Conservation (phyloP, 805 yeast genomes). For the Candida gorgasii region DNA sequence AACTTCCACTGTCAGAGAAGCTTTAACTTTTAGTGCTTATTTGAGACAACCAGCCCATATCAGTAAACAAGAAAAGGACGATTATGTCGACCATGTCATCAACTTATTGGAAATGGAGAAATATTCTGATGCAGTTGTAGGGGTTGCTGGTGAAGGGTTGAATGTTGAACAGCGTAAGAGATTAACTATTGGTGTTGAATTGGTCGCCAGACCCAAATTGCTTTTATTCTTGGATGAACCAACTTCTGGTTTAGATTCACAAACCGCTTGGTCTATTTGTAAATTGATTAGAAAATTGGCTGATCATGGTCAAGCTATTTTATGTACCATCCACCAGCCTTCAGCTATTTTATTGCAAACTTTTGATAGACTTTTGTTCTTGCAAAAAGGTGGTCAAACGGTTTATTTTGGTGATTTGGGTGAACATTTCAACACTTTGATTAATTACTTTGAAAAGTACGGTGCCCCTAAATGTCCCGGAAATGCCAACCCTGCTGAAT, state of each 20-base stretch:
- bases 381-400: constrained; percentile 47
- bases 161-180: constrained; percentile 44
- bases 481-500: constrained; percentile 55
- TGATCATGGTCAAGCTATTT: constrained; percentile 62
- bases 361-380: constrained; percentile 29
- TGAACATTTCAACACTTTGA: constrained; percentile 55
- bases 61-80: constrained; percentile 58
- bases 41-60: constrained; percentile 65
- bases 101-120: constrained; percentile 65
- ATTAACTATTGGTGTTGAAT: constrained; percentile 43
- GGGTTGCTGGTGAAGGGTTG: constrained; percentile 67
- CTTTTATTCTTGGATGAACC: constrained; percentile 62
- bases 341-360: constrained; percentile 48
- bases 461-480: constrained; percentile 55
- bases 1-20: constrained; percentile 74
- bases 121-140: constrained; percentile 77
- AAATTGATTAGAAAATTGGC: constrained; percentile 50
- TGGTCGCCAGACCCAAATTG: constrained; percentile 41
- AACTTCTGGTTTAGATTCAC: constrained; percentile 61
- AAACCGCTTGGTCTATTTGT: constrained; percentile 58
- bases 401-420: constrained; percentile 86
- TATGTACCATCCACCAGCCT: constrained; percentile 60
- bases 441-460: constrained; percentile 65
- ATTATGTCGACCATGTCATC: constrained; percentile 68
- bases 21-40: constrained; percentile 68